Evolutionary conservation across 2,329 filamentous ascomycete species (phyloP).

Genomic region (Microcyclospora tardicrescens): DNA sequence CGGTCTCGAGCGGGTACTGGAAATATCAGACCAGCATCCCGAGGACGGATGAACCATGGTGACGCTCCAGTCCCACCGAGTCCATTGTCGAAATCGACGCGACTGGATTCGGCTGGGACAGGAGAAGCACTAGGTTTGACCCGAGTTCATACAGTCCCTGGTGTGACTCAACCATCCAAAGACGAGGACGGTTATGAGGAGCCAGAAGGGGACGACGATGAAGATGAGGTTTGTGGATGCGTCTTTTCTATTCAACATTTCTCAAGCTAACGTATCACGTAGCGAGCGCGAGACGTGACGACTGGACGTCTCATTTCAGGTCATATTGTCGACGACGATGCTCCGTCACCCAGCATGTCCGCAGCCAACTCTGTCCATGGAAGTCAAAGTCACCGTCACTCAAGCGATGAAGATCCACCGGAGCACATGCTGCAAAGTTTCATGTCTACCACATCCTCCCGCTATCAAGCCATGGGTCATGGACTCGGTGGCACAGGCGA

Average conservation of each 20-base stretch:
- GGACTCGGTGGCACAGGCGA: conserved; percentile 76
- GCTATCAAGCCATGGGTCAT: conserved; percentile 33
- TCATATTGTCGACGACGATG: conserved; percentile 83
- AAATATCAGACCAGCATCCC: conserved; percentile 6
- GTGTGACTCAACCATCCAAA: conserved; percentile 12
- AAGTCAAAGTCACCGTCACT: conserved; percentile 26
- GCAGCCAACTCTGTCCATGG: conserved; percentile 46
- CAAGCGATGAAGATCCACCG: conserved; percentile 39
- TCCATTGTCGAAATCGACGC: conserved; percentile 20
- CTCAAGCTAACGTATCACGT: conserved; percentile 7
- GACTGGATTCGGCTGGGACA: conserved; percentile 16
- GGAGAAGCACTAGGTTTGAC: conserved; percentile 5
- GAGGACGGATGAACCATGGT: conserved; percentile 15
- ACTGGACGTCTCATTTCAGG: conserved; percentile 84
- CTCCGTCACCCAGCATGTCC: conserved; percentile 61
- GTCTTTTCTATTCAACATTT: background rate
- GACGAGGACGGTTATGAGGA: conserved; percentile 24
- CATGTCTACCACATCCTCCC: conserved; percentile 68
- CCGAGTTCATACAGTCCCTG: conserved; percentile 15
- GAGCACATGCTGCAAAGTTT: conserved; percentile 76
- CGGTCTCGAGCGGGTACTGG: conserved; percentile 10
- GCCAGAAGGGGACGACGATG: conserved; percentile 21
- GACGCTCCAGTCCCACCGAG: conserved; percentile 12
- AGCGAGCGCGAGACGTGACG: conserved; percentile 73
- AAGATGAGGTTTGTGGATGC: conserved; percentile 18